A percentile compares a stretch with the other conserved stretches of the same genome.
Conservation (phyloP, 176 grass and related monocot species). For the Aegilops umbellulata region DNA sequence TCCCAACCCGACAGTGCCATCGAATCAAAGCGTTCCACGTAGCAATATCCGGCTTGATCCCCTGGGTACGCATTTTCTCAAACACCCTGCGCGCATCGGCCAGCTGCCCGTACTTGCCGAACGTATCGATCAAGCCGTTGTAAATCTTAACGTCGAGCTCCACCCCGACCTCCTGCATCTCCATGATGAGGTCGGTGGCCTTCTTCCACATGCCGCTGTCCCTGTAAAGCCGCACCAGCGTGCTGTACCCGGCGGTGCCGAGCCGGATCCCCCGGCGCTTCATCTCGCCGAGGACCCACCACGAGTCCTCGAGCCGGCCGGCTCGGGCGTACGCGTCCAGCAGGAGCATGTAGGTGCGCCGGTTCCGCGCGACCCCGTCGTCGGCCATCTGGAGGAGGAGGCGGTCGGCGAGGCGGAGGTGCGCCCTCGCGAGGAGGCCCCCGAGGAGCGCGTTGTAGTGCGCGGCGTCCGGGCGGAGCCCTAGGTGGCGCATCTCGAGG, state of each 20-base stretch:
- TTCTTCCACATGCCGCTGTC: slow-evolving; percentile 98
- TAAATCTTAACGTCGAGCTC: slow-evolving; percentile 61
- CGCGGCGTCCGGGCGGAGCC: slow-evolving; percentile 26
- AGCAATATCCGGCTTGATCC: slow-evolving; percentile 67
- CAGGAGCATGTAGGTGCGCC: slow-evolving; percentile 64
- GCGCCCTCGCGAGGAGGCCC: slow-evolving; percentile 49
- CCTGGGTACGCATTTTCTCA: slow-evolving; percentile 57
- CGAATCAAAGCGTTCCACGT: slow-evolving; percentile 75
- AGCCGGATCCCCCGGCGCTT: slow-evolving; percentile 46
- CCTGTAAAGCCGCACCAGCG: slow-evolving; percentile 61
- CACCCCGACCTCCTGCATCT: slow-evolving; percentile 70
- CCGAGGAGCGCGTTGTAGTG: slow-evolving; percentile 80
- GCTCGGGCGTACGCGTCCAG: slow-evolving; percentile 62
- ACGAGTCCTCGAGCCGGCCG: slow-evolving; percentile 72
- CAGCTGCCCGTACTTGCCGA: slow-evolving; percentile 65
- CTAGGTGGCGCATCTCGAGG: slow-evolving; percentile 62
- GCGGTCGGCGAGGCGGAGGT: slow-evolving; percentile 65
- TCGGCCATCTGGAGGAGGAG: slow-evolving; percentile 79
- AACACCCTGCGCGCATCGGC: slow-evolving; percentile 64
- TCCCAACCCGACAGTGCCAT: slow-evolving; percentile 70
- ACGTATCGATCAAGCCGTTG: slow-evolving; percentile 68
- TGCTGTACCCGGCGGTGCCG: slow-evolving; percentile 52
- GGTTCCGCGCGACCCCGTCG: slow-evolving; percentile 54
- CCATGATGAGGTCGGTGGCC: slow-evolving; percentile 68
- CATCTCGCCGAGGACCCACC: slow-evolving; percentile 88